phyloP scores from a whole-genome alignment of 495 filamentous ascomycete genomes.

The Terfezia claveryi region DNA sequence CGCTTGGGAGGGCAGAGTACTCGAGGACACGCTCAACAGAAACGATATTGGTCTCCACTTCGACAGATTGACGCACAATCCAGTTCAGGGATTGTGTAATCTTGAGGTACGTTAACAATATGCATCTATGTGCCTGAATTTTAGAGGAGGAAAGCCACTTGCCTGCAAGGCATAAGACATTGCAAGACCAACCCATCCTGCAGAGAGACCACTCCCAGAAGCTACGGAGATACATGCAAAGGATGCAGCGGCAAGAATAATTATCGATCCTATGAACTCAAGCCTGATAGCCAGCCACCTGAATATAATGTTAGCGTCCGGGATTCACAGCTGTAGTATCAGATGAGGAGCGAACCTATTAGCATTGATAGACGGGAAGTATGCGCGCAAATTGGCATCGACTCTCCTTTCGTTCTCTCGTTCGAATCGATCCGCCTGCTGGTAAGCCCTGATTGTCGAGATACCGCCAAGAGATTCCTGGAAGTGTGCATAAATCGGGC shows the following conservation, averaged over 20 bases:
- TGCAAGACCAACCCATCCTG: constrained; percentile 72
- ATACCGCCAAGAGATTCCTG: constrained; percentile 91
- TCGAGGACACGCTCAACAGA: constrained; percentile 95
- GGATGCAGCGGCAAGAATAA: constrained; percentile 70
- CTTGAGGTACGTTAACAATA: constrained; percentile 22
- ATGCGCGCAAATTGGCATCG: constrained; percentile 84
- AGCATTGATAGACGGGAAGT: constrained; percentile 87
- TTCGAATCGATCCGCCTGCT: constrained; percentile 66
- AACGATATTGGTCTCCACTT: constrained; percentile 98
- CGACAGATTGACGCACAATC: constrained; percentile 97
- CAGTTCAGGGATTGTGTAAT: constrained; percentile 98
- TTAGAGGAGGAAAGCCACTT: not conserved
- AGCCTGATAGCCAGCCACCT: constrained; percentile 87
- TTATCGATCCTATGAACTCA: constrained; percentile 88
- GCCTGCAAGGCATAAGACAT: constrained; percentile 79
- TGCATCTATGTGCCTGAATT: not conserved
- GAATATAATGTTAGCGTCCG: not conserved
- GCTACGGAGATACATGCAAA: constrained; percentile 67
- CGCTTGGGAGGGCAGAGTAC: constrained; percentile 80
- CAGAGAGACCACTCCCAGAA: constrained; percentile 39
- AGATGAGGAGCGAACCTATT: constrained; percentile 29
- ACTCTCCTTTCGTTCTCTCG: constrained; percentile 95
- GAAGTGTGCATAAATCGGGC: constrained; percentile 95
- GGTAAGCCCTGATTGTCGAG: constrained; percentile 92
- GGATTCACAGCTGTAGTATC: no score